Percentiles rank a stretch among this genome's conserved stretches.
These are phyloP conservation scores for Populus trichocarpa DNA, from an alignment of 441 rosid species.

Conservation along the genomic window DNA sequence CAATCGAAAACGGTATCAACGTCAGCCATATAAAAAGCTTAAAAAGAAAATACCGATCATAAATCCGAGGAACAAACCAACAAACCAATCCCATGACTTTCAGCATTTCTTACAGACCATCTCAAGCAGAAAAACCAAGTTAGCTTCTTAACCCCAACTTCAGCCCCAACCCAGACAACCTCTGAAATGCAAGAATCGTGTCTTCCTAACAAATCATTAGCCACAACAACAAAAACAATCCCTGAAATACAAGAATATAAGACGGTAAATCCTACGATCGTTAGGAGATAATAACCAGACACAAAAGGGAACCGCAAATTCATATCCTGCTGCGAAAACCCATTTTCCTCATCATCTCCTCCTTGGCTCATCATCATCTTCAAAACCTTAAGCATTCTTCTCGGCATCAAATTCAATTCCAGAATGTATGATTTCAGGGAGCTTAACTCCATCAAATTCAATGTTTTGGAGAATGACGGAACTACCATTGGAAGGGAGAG, in stretches of 20 bases:
- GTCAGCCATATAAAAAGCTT: background rate
- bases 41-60: background rate
- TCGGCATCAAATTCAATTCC: background rate
- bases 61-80: background rate
- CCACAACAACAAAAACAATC: background rate
- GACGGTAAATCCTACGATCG: background rate
- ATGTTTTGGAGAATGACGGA: background rate
- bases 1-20: background rate
- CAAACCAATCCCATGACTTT: background rate
- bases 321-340: background rate
- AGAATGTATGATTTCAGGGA: background rate
- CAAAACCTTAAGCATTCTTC: background rate
- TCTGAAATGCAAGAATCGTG: background rate
- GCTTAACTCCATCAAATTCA: background rate
- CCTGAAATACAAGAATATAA: background rate
- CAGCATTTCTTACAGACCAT: background rate
- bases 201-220: background rate
- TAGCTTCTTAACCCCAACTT: background rate
- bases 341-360: background rate
- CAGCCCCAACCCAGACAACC: background rate
- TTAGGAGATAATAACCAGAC: background rate
- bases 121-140: background rate
- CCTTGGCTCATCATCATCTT: background rate
- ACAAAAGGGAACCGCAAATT: background rate
- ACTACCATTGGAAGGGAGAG: background rate